phyloP scores from a whole-genome alignment of 306 rosid genomes.

The Medicago lupulina region DNA sequence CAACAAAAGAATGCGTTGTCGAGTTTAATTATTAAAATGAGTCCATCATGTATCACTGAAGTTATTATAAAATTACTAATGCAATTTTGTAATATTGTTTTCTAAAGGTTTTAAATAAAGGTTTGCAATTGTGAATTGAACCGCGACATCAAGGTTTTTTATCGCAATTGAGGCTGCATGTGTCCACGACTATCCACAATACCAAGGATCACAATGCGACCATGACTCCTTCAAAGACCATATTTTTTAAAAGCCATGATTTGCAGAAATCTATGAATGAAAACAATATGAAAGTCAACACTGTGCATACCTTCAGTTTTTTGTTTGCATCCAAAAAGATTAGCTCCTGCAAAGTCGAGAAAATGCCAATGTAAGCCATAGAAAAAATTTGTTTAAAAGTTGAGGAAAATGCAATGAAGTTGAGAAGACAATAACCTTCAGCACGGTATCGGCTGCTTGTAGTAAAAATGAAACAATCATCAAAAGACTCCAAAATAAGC shows the following conservation, averaged over 20 bases:
- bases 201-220: not conserved
- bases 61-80: not conserved
- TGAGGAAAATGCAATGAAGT: conserved; percentile 35
- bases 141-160: not conserved
- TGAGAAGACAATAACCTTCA: conserved; percentile 66
- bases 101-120: not conserved
- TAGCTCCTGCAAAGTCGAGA: conserved; percentile 65
- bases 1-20: not conserved
- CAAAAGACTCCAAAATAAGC: conserved; percentile 85
- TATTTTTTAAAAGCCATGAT: conserved; percentile 8
- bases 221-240: not conserved
- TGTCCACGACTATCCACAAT: not conserved
- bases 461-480: conserved; percentile 86
- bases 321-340: conserved; percentile 69
- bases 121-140: not conserved
- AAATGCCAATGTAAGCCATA: conserved; percentile 46
- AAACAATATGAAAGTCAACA: conserved; percentile 4
- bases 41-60: not conserved
- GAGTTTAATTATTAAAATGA: no score
- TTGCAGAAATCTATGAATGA: conserved; percentile 33
- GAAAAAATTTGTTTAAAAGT: conserved; percentile 31
- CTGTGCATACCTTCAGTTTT: conserved; percentile 62
- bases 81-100: conserved; percentile 11
- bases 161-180: not conserved
- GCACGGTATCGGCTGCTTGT: conserved; percentile 86